Conservation (phyloP, 805 yeast species). For the Kodamaea kakaduensis region DNA sequence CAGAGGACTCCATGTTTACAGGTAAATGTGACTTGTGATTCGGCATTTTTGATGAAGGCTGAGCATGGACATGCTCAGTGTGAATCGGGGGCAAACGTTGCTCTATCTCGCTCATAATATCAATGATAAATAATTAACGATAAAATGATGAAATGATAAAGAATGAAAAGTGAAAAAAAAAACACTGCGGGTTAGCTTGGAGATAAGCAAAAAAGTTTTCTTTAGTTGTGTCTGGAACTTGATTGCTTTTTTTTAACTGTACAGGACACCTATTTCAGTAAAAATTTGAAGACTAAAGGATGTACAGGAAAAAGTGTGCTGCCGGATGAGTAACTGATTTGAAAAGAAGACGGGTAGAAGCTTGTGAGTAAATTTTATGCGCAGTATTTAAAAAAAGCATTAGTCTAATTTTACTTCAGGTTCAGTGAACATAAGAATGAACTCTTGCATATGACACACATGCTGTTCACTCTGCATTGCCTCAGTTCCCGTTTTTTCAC, state of each 20-base stretch:
- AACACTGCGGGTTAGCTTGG: not conserved
- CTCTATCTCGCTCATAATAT: slow-evolving; percentile 18
- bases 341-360: no score
- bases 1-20: slow-evolving; percentile 1
- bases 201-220: slow-evolving; percentile 8
- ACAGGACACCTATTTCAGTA: slow-evolving; percentile 3
- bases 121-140: slow-evolving; percentile 5
- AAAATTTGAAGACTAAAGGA: not conserved
- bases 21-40: not conserved
- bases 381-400: no score
- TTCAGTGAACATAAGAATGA: no score
- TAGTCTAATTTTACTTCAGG: no score
- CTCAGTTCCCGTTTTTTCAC: no score
- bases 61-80: slow-evolving; percentile 2
- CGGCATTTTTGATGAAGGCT: not conserved
- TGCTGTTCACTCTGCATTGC: no score
- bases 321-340: no score
- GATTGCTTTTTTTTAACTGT: not conserved
- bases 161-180: slow-evolving; percentile 1
- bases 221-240: slow-evolving; percentile 3
- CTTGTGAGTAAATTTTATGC: no score
- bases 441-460: no score
- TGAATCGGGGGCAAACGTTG: slow-evolving; percentile 12
- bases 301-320: no score
- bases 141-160: slow-evolving; percentile 3